Percentiles rank a stretch among this genome's conserved stretches.
Conservation (phyloP, 148 eudicot species). For the Cornus controversa region DNA sequence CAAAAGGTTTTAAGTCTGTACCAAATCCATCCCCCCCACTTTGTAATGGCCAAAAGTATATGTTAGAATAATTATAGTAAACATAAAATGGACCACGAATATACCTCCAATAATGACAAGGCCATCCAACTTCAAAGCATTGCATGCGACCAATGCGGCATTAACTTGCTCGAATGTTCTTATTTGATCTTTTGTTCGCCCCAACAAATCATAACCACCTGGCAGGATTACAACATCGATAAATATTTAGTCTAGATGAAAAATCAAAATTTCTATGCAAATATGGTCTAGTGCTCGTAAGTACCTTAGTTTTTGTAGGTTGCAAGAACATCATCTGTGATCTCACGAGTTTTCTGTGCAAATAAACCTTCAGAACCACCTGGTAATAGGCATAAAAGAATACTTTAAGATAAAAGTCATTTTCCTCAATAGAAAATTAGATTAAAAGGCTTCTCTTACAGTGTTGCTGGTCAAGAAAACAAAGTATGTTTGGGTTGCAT, state of each 20-base stretch:
- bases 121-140: constrained; percentile 65
- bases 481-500: too few relatives aligned
- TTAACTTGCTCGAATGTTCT: constrained; percentile 81
- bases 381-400: constrained; percentile 25
- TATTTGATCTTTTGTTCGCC: constrained; percentile 84
- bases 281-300: neutral
- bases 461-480: too few relatives aligned
- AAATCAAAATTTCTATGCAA: neutral
- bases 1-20: too few relatives aligned
- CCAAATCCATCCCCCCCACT: too few relatives aligned
- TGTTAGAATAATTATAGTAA: too few relatives aligned
- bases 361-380: constrained; percentile 89
- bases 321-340: constrained; percentile 63
- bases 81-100: too few relatives aligned
- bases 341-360: too few relatives aligned
- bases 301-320: constrained; percentile 80
- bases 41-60: too few relatives aligned
- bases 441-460: neutral
- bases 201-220: constrained; percentile 89
- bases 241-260: neutral
- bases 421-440: neutral
- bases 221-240: neutral
- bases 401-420: neutral
- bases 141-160: constrained; percentile 75
- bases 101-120: constrained; percentile 85